Evolutionary conservation across 176 grass and related monocot genomes (phyloP), one percentile per base, ranked within the genome.

Genomic region (Oropetium thomaeum): DNA sequence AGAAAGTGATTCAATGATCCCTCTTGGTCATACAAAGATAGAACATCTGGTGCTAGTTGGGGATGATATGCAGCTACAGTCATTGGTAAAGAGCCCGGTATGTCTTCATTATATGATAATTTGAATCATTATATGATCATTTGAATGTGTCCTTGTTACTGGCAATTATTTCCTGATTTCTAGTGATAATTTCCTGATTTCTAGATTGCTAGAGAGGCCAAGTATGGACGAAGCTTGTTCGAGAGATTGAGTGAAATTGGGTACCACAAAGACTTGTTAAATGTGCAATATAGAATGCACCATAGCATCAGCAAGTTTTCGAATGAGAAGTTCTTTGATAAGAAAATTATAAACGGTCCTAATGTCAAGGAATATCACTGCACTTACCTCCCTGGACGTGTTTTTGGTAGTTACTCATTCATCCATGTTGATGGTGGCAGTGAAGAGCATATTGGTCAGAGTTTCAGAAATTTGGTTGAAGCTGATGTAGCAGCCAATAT

Each of bases 211-310:
- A n/a, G 58, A 79, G 65, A 68, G 10, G 51, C 75, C 40, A 23
- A 42, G 40, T 76, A 76, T 28, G 49, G 69, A 35, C 5, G 85
- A 62, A 92, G 89, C 52, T 74, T 86, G 27, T 92, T 79, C 19
- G 67, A 88, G 59, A 82, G 85, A n/a, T n/a, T n/a, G n/a, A n/a
- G n/a, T n/a, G n/a, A n/a, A n/a, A n/a, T n/a, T n/a, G n/a, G n/a
- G n/a, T 62, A 69, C 10, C 43, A 3, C 5, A 89, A 86, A 41
- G 58, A 81, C 10, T 43, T 86, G 12, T 15, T 89, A 12, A 9
- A 86, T 71, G 35, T 73, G 25, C 83, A 92, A 74, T 89, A 92
- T 54, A 82, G 90, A 53, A 88, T 86, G 86, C 82, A 88, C 6
- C 86, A 86, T 26, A 74, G 0, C 2, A 92, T 92, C 30, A 84